phyloP scores from a whole-genome alignment of 139 green algal species.

The Haematococcus lacustris region DNA sequence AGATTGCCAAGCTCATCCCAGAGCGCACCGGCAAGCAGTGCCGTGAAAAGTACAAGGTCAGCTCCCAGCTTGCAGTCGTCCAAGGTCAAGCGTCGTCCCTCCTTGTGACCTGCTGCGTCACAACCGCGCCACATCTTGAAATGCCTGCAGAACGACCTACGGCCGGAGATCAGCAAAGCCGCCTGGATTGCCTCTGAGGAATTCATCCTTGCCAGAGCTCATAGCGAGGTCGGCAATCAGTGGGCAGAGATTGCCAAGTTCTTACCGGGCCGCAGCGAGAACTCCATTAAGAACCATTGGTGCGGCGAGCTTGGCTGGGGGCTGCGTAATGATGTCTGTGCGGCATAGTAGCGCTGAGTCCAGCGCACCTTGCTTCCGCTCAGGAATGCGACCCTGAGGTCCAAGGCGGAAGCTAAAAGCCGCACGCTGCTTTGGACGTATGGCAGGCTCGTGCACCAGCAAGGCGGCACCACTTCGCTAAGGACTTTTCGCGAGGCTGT shows the following conservation, averaged over 20 bases:
- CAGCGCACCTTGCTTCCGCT: neutral
- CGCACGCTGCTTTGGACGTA: constrained; percentile 32
- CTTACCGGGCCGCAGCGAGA: constrained; percentile 79
- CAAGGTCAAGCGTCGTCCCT: too few species aligned
- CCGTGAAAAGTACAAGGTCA: constrained; percentile 61
- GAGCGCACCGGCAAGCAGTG: constrained; percentile 76
- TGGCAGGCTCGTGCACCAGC: constrained; percentile 7
- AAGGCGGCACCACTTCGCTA: neutral
- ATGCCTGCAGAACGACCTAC: constrained; percentile 64
- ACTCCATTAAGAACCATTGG: constrained; percentile 92
- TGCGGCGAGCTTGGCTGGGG: neutral
- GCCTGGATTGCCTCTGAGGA: constrained; percentile 27
- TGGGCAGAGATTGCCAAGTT: constrained; percentile 73
- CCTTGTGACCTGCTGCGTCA: neutral
- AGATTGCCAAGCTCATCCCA: constrained; percentile 15
- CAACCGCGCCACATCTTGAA: too few species aligned
- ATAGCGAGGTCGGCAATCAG: constrained; percentile 65
- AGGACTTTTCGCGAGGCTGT: constrained; percentile 8
- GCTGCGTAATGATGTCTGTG: too few species aligned
- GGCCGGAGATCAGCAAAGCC: constrained; percentile 52
- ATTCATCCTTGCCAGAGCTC: constrained; percentile 38
- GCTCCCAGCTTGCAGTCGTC: too few species aligned
- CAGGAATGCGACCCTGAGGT: constrained; percentile 36
- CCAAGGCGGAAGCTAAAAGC: constrained; percentile 28
- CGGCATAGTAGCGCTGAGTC: neutral